Evolutionary conservation across 208 protist genomes (phyloP), one percentile per base, ranked within the genome.

Genomic region (Leishmania tropica): DNA sequence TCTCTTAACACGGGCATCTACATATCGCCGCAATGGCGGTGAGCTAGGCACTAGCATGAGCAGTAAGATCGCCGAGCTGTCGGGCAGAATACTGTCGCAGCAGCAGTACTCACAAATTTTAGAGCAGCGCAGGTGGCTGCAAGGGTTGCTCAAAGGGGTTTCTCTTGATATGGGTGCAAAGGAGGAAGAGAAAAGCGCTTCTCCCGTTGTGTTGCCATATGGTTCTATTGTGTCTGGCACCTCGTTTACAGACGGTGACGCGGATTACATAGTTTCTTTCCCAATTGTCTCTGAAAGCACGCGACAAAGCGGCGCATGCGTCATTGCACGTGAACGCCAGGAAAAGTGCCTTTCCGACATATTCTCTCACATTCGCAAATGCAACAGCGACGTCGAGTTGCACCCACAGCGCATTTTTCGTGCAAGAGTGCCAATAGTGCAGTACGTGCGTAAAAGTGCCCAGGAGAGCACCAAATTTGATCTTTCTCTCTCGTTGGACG

Each of bases 341-440:
- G 85, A 93, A 58, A 77, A 71, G 45, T 76, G 92, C 53, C 79
- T 94, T 28, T 88, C 89, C 0, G 84, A 91, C 37, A 73, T 95
- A 67, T 85, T 89, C 78, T 47, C 80, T 7, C 89, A 94, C 75
- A 87, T 95, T 37, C 70, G 81, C 24, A 58, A 78, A 47, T 35
- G 42, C 35, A 79, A 68, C 72, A 65, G 24, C 40, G 77, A 45
- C 40, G 76, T 58, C 31, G n/a, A 74, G 2, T 17, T 90, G 8
- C 83, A 92, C n/a, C 82, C 84, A 77, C 92, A 97, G 42, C 82
- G 85, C n/a, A 94, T 97, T 83, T 96, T 93, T 78, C 86, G 85
- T 8, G 92, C 94, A 51, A 87, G 94, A 73, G 85, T 96, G 21
- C 94, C 94, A 1, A 90, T 97, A 78, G 68, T 96, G 40, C 80